phyloP scores from a whole-genome alignment of 2,329 filamentous ascomycete genomes.

The Myriosclerotinia curreyana region DNA sequence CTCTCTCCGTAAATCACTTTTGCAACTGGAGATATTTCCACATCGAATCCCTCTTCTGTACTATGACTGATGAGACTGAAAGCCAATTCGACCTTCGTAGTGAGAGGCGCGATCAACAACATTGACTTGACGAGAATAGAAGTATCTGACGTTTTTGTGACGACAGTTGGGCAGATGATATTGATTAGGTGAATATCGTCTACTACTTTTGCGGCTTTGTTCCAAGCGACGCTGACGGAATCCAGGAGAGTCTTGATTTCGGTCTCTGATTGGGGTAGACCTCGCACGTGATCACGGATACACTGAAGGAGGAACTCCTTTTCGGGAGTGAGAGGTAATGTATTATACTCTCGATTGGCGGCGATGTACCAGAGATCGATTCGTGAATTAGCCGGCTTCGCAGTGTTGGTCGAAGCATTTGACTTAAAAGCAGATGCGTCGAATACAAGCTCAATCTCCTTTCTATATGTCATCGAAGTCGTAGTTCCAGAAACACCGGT shows the following conservation, averaged over 20 bases:
- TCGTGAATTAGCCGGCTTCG: constrained; percentile 44
- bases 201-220: constrained; percentile 57
- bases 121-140: constrained; percentile 59
- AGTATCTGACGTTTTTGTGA: constrained; percentile 62
- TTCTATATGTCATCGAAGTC: constrained; percentile 71
- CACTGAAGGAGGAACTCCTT: constrained; percentile 74
- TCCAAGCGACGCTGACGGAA: constrained; percentile 63
- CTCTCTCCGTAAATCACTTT: constrained; percentile 73
- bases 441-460: constrained; percentile 71
- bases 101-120: constrained; percentile 60
- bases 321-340: constrained; percentile 58
- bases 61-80: constrained; percentile 53
- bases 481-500: constrained; percentile 59
- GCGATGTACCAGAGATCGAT: constrained; percentile 72
- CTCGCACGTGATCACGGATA: constrained; percentile 65
- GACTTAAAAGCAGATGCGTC: constrained; percentile 60
- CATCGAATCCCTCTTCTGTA: constrained; percentile 50
- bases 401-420: constrained; percentile 23
- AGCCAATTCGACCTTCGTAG: constrained; percentile 65
- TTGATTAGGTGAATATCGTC: constrained; percentile 61
- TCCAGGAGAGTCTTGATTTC: constrained; percentile 56
- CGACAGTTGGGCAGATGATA: constrained; percentile 61
- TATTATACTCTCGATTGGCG: constrained; percentile 52
- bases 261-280: constrained; percentile 56
- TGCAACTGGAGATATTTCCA: constrained; percentile 54